Base-by-base conservation (phyloP, 345 rosid genomes). In the Eucalyptus curtisii region DNA sequence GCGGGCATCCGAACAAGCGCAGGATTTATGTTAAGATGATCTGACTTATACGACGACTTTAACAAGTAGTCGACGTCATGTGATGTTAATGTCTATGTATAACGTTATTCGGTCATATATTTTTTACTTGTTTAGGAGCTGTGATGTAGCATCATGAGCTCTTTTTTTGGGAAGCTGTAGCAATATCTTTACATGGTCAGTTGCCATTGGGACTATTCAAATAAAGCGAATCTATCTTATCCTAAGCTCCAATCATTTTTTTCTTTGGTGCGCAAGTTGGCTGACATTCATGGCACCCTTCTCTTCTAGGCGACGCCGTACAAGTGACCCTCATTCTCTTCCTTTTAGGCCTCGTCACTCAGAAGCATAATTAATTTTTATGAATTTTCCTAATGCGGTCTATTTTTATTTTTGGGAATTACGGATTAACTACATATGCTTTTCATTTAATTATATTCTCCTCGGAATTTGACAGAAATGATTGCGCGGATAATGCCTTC, bases 21-120 rank as follows among this genome's bases (percentile, higher is more conserved):
- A 4, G 4, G 16, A 20, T 76, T 40, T 13, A 7, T 11, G 15
- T 22, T 40, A 11, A 40, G 30, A 20, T 40, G 30, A 76, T 16
- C 15, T 0, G 7, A 40, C 8, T 40, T 2, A 11, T 6, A 10
- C 9, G 0, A 40, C 8, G 40, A 76, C 15, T 10, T 20, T 40
- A 20, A 10, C 84, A 20, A 22, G 14, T 13, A 0, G 27, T 20
- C 5, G 30, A 42, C 47, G 1, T 76, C 84, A 7, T 11, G 25
- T 10, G 57, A 52, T 20, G 25, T 19, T 37, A 33, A 9, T 10
- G 25, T 11, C 2, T 5, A 33, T 10, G 25, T 17, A 71, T 17
- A 71, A 33, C 25, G 7, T 33, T 33, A 8, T 33, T 17, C 3
- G 13, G 24, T 8, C 79, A 68, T 17, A 68, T 66, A 13, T 13